Percentiles rank a stretch among this genome's conserved stretches.
Conservation (phyloP, 2,329 filamentous ascomycete genomes). For the Sporothrix variecibatus region DNA sequence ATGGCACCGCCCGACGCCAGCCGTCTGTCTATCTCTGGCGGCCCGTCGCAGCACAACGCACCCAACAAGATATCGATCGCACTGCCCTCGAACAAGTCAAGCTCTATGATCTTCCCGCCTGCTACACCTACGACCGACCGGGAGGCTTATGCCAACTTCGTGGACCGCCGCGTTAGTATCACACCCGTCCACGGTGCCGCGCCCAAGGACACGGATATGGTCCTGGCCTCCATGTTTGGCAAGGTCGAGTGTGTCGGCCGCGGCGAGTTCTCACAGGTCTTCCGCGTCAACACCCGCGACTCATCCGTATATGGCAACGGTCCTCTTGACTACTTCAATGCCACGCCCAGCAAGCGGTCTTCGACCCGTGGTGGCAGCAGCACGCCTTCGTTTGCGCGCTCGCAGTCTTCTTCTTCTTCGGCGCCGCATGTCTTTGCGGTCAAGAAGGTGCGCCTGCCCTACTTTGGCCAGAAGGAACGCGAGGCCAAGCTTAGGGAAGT, state of each 20-base stretch:
- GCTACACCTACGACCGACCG: constrained; percentile 76
- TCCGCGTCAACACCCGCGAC: constrained; percentile 63
- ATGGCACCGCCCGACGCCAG: constrained; percentile 78
- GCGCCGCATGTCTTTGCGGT: constrained; percentile 77
- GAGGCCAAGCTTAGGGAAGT: constrained; percentile 83
- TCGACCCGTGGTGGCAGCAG: not conserved
- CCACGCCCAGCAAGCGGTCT: constrained; percentile 30
- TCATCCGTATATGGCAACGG: constrained; percentile 27
- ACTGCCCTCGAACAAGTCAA: constrained; percentile 28
- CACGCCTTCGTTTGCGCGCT: constrained; percentile 27
- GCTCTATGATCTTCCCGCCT: constrained; percentile 54
- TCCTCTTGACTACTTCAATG: constrained; percentile 41
- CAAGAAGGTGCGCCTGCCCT: constrained; percentile 86
- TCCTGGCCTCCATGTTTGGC: constrained; percentile 73
- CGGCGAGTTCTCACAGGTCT: constrained; percentile 93
- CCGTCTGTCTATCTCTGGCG: constrained; percentile 74
- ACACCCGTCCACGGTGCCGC: constrained; percentile 70
- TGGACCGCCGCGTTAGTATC: constrained; percentile 60
- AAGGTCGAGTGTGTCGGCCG: constrained; percentile 78
- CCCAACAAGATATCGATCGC: constrained; percentile 37
- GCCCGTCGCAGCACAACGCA: constrained; percentile 33
- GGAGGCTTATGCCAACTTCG: constrained; percentile 54
- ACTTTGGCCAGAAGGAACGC: constrained; percentile 77
- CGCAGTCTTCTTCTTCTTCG: constrained; percentile 38
- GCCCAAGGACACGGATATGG: constrained; percentile 73